Evolutionary conservation across 2,329 filamentous ascomycete genomes (phyloP), one percentile per base, ranked within the genome.

Genomic region (Aspergillus oerlinghausenensis): DNA sequence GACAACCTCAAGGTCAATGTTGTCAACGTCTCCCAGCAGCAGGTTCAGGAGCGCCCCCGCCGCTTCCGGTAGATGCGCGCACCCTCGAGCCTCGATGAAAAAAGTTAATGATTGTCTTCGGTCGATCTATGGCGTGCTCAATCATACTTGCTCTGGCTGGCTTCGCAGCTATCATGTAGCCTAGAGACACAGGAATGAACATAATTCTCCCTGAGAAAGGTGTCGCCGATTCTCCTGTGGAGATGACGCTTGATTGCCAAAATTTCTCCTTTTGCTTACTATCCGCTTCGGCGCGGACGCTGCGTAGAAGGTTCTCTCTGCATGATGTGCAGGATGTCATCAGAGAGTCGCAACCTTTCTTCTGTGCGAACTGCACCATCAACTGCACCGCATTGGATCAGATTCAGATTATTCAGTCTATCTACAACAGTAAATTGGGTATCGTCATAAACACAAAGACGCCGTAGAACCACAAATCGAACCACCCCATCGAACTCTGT

Each of bases 1-100:
- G 94, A 99, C 81, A 86, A 87, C 69, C 92, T 99, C 80, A 89
- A 93, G 78, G 91, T 96, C 88, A 97, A 95, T 82, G 91, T 97
- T 73, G 87, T 95, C 71, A 81, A 88, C 68, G 92, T 99, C 69
- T 84, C 88, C 70, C 92, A 97, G 83, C 86, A 90, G 78, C 92
- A 97, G 84, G 80, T 84, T 65, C 79, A 84, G 74, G 92, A 97
- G 82, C 89, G 92, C 68, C 85, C 84, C 69, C 88, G 89, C 75
- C 85, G 90, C 76, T 92, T 89, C 81, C 43, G 43, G 43, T 47
- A 47, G 21, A 47, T 47, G 4, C 43, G 43, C 14, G 11, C 43
- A 19, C 43, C 43, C 32, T 38, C 42, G 11, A 25, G 21, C 19
- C 42, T 45, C 11, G 23, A 56, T 50, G 42, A 58, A 65, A 70